phyloP scores from a whole-genome alignment of 2,329 filamentous ascomycete species.

The Stemphylium lycopersici region DNA sequence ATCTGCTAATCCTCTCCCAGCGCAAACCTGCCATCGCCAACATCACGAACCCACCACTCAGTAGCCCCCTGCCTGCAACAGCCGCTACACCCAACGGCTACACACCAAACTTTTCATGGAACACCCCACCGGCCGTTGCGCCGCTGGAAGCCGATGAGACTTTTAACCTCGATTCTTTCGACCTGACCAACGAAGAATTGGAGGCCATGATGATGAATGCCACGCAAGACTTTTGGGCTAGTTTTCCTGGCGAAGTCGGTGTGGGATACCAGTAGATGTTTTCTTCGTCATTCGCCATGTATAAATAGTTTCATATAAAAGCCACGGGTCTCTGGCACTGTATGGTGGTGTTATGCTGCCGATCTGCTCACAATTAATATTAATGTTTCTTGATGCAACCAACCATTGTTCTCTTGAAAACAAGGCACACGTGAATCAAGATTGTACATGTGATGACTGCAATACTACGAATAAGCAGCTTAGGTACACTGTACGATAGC shows the following conservation, averaged over 20 bases:
- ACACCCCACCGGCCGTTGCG: conserved; percentile 26
- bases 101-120: conserved; percentile 28
- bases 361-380: no score
- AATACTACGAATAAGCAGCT: no score
- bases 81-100: conserved; percentile 36
- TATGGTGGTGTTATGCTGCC: background rate
- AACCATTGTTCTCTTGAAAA: no score
- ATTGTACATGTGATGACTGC: no score
- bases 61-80: conserved; percentile 27
- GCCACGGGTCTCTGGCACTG: no score
- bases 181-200: conserved; percentile 44
- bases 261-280: conserved; percentile 28
- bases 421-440: no score
- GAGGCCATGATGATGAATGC: conserved; percentile 48
- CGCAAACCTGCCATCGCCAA: conserved; percentile 13
- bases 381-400: no score
- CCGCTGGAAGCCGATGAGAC: conserved; percentile 42
- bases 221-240: conserved; percentile 50
- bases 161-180: conserved; percentile 41
- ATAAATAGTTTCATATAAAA: background rate
- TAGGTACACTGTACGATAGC: no score
- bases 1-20: conserved; percentile 6
- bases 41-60: conserved; percentile 14
- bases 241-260: conserved; percentile 48
- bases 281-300: background rate